A percentile compares a stretch with the other conserved stretches of the same genome.
These are phyloP conservation scores for Aspergillus carlsbadensis DNA, from an alignment of 495 filamentous ascomycete genomes.

Conservation along the genomic window DNA sequence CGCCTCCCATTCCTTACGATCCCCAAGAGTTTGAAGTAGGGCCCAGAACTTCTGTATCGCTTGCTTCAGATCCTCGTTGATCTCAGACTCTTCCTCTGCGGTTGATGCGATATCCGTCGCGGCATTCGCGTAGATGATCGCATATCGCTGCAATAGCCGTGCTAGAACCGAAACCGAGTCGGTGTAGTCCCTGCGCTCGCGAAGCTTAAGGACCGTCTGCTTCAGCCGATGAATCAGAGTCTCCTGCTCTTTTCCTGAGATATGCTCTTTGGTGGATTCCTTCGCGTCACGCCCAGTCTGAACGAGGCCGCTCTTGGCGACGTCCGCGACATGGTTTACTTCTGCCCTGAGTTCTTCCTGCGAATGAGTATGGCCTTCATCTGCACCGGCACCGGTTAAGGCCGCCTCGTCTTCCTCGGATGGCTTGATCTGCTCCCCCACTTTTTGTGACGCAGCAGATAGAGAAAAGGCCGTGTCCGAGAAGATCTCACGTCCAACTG, in stretches of 20 bases:
- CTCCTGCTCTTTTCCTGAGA: constrained; percentile 65
- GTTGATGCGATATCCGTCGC: constrained; percentile 60
- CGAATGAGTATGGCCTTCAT: constrained; percentile 52
- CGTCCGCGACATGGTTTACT: constrained; percentile 59
- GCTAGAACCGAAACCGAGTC: constrained; percentile 80
- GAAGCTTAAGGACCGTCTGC: constrained; percentile 69
- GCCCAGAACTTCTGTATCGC: constrained; percentile 77
- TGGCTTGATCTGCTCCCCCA: constrained; percentile 69
- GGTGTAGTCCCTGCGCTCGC: constrained; percentile 75
- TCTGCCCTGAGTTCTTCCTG: constrained; percentile 62
- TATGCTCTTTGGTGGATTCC: constrained; percentile 65
- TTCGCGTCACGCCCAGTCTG: constrained; percentile 65
- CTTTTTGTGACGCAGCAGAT: constrained; percentile 68
- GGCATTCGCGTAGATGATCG: constrained; percentile 70
- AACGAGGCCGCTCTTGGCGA: constrained; percentile 60
- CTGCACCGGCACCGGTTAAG: constrained; percentile 56
- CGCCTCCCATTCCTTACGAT: constrained; percentile 69
- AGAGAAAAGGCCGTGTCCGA: constrained; percentile 79
- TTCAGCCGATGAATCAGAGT: constrained; percentile 74
- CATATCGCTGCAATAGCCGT: constrained; percentile 75
- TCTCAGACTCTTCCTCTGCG: constrained; percentile 65
- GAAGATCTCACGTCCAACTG: constrained; percentile 81
- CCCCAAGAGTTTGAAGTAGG: constrained; percentile 76
- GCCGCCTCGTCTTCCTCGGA: constrained; percentile 57
- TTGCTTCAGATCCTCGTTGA: constrained; percentile 71